These are phyloP conservation scores for Casaregolazyma suthepensis DNA, from an alignment of 1,139 yeast species.

Conservation along the genomic window DNA sequence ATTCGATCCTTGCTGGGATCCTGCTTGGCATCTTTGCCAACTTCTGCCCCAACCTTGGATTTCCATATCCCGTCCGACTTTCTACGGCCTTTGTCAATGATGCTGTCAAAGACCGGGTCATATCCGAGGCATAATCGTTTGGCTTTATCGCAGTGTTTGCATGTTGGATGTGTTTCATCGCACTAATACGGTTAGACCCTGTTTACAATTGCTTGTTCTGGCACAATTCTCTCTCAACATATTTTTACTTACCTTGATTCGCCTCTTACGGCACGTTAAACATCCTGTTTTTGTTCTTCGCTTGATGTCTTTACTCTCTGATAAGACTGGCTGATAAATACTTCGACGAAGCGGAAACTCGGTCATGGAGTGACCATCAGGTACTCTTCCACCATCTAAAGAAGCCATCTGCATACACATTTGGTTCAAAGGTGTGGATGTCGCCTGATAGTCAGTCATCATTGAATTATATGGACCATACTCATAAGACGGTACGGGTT, in stretches of 20 bases:
- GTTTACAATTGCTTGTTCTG: not conserved
- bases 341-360: conserved; percentile 4
- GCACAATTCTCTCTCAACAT: not conserved
- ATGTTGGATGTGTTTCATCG: conserved; percentile 69
- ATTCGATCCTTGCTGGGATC: conserved; percentile 17
- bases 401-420: not conserved
- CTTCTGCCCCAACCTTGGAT: not conserved
- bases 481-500: not conserved
- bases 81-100: conserved; percentile 19
- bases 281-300: conserved; percentile 67
- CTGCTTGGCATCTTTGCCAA: conserved; percentile 3
- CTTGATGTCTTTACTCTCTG: conserved; percentile 27
- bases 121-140: conserved; percentile 67
- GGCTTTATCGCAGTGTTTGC: conserved; percentile 66
- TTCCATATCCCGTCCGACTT: not conserved
- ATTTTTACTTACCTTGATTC: conserved; percentile 38
- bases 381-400: not conserved
- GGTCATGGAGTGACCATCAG: conserved; percentile 7
- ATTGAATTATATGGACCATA: not conserved
- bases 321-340: conserved; percentile 15
- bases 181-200: conserved; percentile 35
- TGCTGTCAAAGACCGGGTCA: conserved; percentile 34
- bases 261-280: conserved; percentile 62
- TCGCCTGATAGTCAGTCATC: not conserved
- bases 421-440: not conserved